Percentiles rank a stretch among this genome's conserved stretches.
These are phyloP conservation scores for Leishmania arabica DNA, from an alignment of 208 protist species.

Conservation along the genomic window DNA sequence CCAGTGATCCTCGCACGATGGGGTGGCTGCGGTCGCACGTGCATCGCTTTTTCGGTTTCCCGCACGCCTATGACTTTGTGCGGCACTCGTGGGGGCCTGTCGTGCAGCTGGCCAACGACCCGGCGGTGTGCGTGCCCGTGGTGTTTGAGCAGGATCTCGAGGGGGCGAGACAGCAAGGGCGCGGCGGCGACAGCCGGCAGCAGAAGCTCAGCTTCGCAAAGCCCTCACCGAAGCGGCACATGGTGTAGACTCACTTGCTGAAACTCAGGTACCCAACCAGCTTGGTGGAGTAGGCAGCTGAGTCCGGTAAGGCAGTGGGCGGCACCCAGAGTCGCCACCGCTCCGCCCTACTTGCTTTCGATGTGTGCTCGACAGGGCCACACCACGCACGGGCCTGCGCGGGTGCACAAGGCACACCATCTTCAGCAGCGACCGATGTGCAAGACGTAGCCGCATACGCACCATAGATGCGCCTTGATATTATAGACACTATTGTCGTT, in stretches of 20 bases:
- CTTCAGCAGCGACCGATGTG: background rate
- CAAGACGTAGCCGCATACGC: background rate
- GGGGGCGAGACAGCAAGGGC: conserved; percentile 19
- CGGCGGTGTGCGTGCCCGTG: conserved; percentile 54
- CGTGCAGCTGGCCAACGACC: conserved; percentile 50
- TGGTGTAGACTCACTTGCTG: conserved; percentile 62
- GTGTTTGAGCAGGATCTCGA: conserved; percentile 71
- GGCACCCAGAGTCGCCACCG: background rate
- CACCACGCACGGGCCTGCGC: background rate
- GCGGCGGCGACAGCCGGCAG: conserved; percentile 38
- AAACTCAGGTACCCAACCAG: conserved; percentile 34
- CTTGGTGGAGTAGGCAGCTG: conserved; percentile 11
- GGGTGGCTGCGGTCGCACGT: conserved; percentile 69
- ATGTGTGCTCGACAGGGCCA: background rate
- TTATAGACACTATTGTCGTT: background rate
- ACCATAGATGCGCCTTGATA: background rate
- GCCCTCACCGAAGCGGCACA: conserved; percentile 55
- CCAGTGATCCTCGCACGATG: conserved; percentile 75
- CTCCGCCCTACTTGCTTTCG: background rate
- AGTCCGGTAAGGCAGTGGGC: background rate
- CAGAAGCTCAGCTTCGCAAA: conserved; percentile 61
- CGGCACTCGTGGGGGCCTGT: conserved; percentile 85
- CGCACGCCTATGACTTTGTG: conserved; percentile 52
- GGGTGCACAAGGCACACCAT: background rate
- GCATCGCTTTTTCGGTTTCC: conserved; percentile 80